These are phyloP conservation scores for Zea luxurians DNA, from an alignment of 176 grass and related monocot species.

Conservation along the genomic window DNA sequence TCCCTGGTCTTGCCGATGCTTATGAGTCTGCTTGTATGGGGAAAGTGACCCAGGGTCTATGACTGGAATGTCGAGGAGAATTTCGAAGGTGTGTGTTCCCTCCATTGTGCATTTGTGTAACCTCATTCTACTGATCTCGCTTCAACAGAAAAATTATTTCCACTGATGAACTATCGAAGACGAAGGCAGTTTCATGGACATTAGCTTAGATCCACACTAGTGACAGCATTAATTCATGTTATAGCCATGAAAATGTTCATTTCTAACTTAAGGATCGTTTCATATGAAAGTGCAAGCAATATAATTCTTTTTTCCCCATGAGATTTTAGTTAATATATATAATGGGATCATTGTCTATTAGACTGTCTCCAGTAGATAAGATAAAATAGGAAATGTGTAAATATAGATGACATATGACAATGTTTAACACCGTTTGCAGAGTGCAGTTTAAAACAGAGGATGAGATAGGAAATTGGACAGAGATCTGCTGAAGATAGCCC, in stretches of 20 bases:
- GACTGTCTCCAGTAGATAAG: too few species aligned
- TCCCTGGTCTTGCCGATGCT: conserved; percentile 53
- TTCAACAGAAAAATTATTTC: not conserved
- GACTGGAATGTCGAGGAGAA: conserved; percentile 9
- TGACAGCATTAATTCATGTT: conserved; percentile 24
- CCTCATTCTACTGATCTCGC: conserved; percentile 29
- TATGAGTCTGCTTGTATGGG: conserved; percentile 46
- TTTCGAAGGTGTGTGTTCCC: conserved; percentile 10
- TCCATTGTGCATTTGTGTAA: conserved; percentile 1
- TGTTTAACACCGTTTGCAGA: too few species aligned
- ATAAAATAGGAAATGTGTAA: too few species aligned
- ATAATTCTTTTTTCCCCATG: conserved; percentile 8
- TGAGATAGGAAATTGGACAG: too few species aligned
- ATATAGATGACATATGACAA: too few species aligned
- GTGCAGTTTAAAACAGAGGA: too few species aligned
- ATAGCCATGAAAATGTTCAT: conserved; percentile 29
- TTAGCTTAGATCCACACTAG: conserved; percentile 37
- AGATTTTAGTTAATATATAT: not conserved
- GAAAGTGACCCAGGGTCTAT: conserved; percentile 11
- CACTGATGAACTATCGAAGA: conserved; percentile 36
- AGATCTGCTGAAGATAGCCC: not conserved
- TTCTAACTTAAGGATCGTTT: conserved; percentile 20
- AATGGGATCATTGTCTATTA: conserved; percentile 3
- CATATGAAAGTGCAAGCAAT: conserved; percentile 8
- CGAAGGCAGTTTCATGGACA: conserved; percentile 18